Evolutionary conservation across 1,284 basidiomycete genomes (phyloP).

Genomic region (Kwoniella shivajii): DNA sequence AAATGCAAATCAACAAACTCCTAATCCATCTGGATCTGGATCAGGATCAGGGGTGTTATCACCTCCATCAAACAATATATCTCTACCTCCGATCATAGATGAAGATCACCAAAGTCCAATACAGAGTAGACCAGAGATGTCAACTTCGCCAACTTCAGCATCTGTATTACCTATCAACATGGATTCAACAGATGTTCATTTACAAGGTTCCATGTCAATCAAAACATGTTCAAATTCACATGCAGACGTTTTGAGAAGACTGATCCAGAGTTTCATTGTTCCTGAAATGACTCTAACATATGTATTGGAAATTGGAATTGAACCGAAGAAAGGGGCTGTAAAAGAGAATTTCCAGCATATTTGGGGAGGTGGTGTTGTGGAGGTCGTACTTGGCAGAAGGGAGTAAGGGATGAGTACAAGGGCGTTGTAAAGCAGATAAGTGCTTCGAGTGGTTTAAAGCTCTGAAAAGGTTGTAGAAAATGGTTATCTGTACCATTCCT

Average conservation of each 20-base stretch:
- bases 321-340: slow-evolving; percentile 36
- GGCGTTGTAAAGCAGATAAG: too few relatives aligned
- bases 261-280: slow-evolving; percentile 38
- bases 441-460: too few relatives aligned
- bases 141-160: background rate
- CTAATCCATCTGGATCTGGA: background rate
- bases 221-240: background rate
- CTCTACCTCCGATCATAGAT: background rate
- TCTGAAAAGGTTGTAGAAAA: background rate
- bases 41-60: background rate
- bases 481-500: too few relatives aligned
- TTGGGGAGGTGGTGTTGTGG: slow-evolving; percentile 41
- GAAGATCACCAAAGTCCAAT: background rate
- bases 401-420: background rate
- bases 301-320: slow-evolving; percentile 37
- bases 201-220: slow-evolving; percentile 23
- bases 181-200: slow-evolving; percentile 37
- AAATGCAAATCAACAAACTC: background rate
- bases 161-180: slow-evolving; percentile 2
- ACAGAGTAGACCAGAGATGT: too few relatives aligned
- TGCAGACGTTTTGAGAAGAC: slow-evolving; percentile 1
- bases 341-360: slow-evolving; percentile 41
- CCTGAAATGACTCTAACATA: slow-evolving; percentile 41
- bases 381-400: slow-evolving; percentile 34
- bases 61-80: background rate